Conservation (phyloP, 73 alveolate species). For the Strombidium stylifer region DNA sequence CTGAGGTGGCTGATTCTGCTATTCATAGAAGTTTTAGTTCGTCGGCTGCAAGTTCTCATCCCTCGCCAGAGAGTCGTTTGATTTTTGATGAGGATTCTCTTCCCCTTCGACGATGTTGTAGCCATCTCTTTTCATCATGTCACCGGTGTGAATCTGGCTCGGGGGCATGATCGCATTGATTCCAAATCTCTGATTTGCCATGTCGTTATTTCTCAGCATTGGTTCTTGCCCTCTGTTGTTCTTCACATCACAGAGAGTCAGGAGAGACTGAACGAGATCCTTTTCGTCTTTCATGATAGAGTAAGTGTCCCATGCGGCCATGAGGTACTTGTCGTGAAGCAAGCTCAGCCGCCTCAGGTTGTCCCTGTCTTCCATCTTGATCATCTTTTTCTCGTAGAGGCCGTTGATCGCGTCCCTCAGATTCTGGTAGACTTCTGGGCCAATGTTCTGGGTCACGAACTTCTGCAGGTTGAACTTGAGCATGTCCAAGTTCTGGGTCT, state of each 20-base stretch:
- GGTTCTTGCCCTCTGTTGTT: not conserved
- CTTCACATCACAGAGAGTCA: constrained; percentile 19
- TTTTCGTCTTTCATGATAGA: not conserved
- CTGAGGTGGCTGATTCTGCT: no score
- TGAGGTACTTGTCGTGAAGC: constrained; percentile 1
- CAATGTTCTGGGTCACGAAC: not conserved
- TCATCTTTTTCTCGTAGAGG: not conserved
- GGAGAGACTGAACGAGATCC: constrained; percentile 20
- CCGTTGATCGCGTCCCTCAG: not conserved
- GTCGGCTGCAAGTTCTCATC: no score
- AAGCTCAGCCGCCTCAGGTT: not conserved
- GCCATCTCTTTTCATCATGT: no score
- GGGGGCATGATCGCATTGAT: no score
- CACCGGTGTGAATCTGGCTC: no score
- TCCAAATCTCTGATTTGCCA: no score
- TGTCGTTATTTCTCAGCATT: not conserved
- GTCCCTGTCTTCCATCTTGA: not conserved
- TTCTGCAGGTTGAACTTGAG: not conserved
- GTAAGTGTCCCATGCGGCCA: constrained; percentile 42
- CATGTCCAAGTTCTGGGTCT: not conserved
- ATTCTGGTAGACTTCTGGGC: not conserved
- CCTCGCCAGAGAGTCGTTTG: no score
- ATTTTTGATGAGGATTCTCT: no score
- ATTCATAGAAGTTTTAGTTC: no score
- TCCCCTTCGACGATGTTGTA: no score